Conservation (phyloP, 768 basidiomycete species). For the Pleurotus djamor region DNA sequence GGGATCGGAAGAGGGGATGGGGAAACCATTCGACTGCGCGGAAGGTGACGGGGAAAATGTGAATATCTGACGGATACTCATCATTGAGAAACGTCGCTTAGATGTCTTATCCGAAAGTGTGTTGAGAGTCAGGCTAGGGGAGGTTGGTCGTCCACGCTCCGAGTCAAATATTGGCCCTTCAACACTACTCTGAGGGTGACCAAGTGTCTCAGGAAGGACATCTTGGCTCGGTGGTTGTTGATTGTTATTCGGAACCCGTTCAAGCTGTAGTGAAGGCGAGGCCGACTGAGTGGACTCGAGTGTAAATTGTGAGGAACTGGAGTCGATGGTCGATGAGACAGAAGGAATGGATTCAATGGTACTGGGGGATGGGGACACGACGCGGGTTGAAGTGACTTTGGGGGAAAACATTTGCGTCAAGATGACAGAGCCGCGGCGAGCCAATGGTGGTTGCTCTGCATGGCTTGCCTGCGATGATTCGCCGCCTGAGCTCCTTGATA, state of each 20-base stretch:
- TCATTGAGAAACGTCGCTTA: constrained; percentile 33
- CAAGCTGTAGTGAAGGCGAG: constrained; percentile 1
- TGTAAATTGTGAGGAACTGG: not conserved
- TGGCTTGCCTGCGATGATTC: constrained; percentile 20
- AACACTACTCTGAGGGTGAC: constrained; percentile 13
- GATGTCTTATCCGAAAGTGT: constrained; percentile 19
- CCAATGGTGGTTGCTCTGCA: constrained; percentile 30
- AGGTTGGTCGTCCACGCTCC: constrained; percentile 20
- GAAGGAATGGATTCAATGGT: constrained; percentile 24
- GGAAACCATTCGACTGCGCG: constrained; percentile 1
- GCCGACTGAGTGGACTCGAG: not conserved
- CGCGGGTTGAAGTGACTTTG: constrained; percentile 18
- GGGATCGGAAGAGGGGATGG: constrained; percentile 6
- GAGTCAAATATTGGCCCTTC: constrained; percentile 8
- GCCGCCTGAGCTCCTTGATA: constrained; percentile 7
- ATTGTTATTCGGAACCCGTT: constrained; percentile 7
- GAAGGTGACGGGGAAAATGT: constrained; percentile 24
- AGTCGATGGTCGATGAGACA: constrained; percentile 17
- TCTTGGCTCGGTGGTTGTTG: constrained; percentile 6
- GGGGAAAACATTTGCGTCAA: constrained; percentile 35
- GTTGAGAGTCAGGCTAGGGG: constrained; percentile 30
- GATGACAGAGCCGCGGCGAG: constrained; percentile 32
- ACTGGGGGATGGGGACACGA: constrained; percentile 17
- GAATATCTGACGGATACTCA: constrained; percentile 36
- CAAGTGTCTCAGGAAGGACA: constrained; percentile 1